A percentile compares a stretch with the other conserved stretches of the same genome.
Conservation (phyloP, 2,329 filamentous ascomycete species). For the Clarireedia hainanense region DNA sequence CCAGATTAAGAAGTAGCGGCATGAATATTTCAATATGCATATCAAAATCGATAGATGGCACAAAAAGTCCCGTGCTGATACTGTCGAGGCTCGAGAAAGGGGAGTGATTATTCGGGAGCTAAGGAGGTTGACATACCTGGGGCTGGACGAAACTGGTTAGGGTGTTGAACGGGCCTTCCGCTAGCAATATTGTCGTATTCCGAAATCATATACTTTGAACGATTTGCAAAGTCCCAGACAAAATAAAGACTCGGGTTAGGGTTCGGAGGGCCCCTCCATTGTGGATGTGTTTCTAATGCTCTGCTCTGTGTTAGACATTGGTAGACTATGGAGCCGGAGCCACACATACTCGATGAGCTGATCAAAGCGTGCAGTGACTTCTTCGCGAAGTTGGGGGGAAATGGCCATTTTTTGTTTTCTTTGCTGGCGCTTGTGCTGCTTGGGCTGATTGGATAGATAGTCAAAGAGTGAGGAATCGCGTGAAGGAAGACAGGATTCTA, state of each 20-base stretch:
- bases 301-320: constrained; percentile 6
- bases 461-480: not conserved
- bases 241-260: constrained; percentile 29
- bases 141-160: constrained; percentile 29
- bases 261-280: constrained; percentile 15
- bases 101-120: not conserved
- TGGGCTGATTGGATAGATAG: not conserved
- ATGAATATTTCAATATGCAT: not conserved
- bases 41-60: not conserved
- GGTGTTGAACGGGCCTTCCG: constrained; percentile 29
- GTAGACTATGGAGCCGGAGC: not conserved
- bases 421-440: not conserved
- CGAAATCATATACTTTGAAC: constrained; percentile 35
- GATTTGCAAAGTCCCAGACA: constrained; percentile 36
- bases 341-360: not conserved
- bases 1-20: not conserved
- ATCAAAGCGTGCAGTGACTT: not conserved
- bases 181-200: constrained; percentile 35
- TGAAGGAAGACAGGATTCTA: too few species aligned
- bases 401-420: not conserved
- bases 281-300: constrained; percentile 17
- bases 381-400: not conserved
- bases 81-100: not conserved
- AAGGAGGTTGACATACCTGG: constrained; percentile 9
- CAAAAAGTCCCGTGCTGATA: not conserved